Evolutionary conservation across 805 yeast species (phyloP).

Genomic region (Barnettozyma sp.): DNA sequence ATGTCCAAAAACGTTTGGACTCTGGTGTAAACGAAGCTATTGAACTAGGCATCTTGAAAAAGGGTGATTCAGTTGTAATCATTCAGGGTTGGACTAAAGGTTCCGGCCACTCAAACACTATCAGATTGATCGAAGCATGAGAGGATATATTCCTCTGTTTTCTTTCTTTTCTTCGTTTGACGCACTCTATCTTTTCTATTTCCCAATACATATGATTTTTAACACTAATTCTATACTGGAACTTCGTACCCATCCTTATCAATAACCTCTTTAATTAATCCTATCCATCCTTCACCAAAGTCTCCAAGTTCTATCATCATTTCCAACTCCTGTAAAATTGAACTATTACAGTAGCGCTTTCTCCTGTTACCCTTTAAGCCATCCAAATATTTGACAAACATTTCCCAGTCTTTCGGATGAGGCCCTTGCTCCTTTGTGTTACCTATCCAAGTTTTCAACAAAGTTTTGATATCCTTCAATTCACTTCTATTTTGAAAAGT

Average conservation of each 20-base stretch:
- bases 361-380: conserved; percentile 20
- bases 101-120: conserved; percentile 97
- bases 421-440: conserved; percentile 32
- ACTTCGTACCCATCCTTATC: not conserved
- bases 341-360: conserved; percentile 20
- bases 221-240: too few species aligned
- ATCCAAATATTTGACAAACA: conserved; percentile 31
- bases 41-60: conserved; percentile 73
- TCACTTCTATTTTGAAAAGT: conserved; percentile 29
- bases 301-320: conserved; percentile 3
- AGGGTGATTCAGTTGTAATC: conserved; percentile 87
- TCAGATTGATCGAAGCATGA: conserved; percentile 81
- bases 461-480: conserved; percentile 29
- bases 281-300: conserved; percentile 13
- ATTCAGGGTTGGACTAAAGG: conserved; percentile 99
- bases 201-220: not conserved
- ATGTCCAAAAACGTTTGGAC: conserved; percentile 90
- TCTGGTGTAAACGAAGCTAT: conserved; percentile 89
- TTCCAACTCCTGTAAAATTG: conserved; percentile 9
- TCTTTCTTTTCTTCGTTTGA: not conserved
- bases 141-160: too few species aligned
- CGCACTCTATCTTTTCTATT: too few species aligned
- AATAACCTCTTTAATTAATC: not conserved
- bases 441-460: conserved; percentile 33
- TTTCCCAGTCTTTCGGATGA: conserved; percentile 31